Evolutionary conservation across 2,329 filamentous ascomycete species (phyloP), one percentile per base, ranked within the genome.

Genomic region (Cercospora sesami): DNA sequence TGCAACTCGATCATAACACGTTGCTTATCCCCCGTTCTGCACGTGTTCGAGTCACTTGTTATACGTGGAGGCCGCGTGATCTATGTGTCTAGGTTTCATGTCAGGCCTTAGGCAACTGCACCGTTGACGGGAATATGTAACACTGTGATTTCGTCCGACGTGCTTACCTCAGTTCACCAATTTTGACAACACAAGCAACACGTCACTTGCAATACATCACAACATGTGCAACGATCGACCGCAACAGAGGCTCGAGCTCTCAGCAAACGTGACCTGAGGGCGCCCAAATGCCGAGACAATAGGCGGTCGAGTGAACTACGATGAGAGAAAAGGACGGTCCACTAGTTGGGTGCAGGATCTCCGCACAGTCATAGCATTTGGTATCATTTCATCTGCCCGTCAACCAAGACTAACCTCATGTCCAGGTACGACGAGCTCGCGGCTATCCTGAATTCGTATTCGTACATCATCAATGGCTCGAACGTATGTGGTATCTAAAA

Each of bases 391-490:
- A n/a, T 33, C 23, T 36, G 16, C 16, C 62, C 55, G 33, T 64
- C 62, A 42, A 39, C 14, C 48, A 42, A 58, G 18, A 51, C 62
- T 64, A 39, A 16, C 18, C 26, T 58, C 62, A 58, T 58, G 23
- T 30, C 62, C 62, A 64, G 33, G 59, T 45, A 26, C 7, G 18
- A 18, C 39, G 59, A 18, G 28, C 28, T 64, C 28, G 28, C 62
- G 10, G 30, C 23, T 42, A 42, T 58, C 51, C 62, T 61, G 59
- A 48, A 36, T 55, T 55, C 62, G 18, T 45, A 65, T 21, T 65
- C 63, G 48, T 68, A 68, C 67, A 68, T 66, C 67, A 60, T 68
- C 61, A 65, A 59, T 33, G 36, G 31, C 60, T 30, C 53, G 26
- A 58, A 58, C 26, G 30, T 63, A 31, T 63, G 59, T 39, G 33